Evolutionary conservation across 2,329 filamentous ascomycete species (phyloP).

Genomic region (Xylaria hypoxylon): DNA sequence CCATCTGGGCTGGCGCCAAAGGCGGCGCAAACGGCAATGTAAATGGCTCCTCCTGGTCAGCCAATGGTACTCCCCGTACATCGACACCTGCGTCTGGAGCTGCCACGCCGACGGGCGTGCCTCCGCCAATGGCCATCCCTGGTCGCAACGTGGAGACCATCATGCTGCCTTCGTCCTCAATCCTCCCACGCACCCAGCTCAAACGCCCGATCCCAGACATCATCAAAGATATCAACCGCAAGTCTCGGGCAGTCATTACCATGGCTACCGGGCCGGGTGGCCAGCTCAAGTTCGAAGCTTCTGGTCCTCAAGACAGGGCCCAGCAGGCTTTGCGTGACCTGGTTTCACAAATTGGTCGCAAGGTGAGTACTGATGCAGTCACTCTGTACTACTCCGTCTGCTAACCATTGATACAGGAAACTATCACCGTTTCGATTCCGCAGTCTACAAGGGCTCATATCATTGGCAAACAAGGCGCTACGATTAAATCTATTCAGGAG

Average conservation of each 20-base stretch:
- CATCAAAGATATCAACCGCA: constrained; percentile 91
- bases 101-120: constrained; percentile 57
- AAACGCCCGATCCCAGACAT: constrained; percentile 88
- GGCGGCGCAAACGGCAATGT: constrained; percentile 65
- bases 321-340: constrained; percentile 91
- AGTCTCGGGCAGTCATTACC: constrained; percentile 86
- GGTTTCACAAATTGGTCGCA: constrained; percentile 86
- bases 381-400: neutral
- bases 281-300: constrained; percentile 83
- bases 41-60: constrained; percentile 65
- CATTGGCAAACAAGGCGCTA: constrained; percentile 90
- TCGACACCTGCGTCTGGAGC: constrained; percentile 73
- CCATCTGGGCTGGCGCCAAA: constrained; percentile 80
- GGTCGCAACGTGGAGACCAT: constrained; percentile 85
- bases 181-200: constrained; percentile 80
- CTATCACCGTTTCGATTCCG: constrained; percentile 83
- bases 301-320: constrained; percentile 84
- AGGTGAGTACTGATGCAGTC: constrained; percentile 66
- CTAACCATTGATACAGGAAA: constrained; percentile 53
- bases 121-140: constrained; percentile 78
- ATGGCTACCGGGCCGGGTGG: constrained; percentile 79
- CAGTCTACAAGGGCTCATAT: constrained; percentile 86
- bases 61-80: constrained; percentile 68
- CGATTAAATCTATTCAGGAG: constrained; percentile 90
- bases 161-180: constrained; percentile 77